Base-by-base conservation (phyloP, 805 yeast species). In the Saccharomycopsis fibuligera region DNA sequence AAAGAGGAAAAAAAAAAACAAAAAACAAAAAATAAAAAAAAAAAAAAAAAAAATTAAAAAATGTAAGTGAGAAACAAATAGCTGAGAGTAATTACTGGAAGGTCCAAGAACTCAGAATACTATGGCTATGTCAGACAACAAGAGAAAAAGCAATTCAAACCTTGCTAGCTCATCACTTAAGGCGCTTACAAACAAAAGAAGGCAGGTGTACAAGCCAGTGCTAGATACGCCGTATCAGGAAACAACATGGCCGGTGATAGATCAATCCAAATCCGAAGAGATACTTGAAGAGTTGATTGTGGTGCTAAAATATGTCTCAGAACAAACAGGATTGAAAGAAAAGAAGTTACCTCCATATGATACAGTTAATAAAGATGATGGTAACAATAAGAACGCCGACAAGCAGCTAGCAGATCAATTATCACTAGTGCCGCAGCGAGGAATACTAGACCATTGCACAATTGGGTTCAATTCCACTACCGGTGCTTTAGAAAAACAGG, bases 391-490 rank as follows among this genome's bases (percentile, higher is more conserved):
- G 17, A 22, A 17, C 5, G 44, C 22, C 5, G 33, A 16, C 3
- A 30, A 38, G 8, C n/a, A n/a, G n/a, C n/a, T n/a, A n/a, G n/a
- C n/a, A n/a, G n/a, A n/a, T n/a, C n/a, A n/a, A n/a, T n/a, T n/a
- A n/a, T n/a, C n/a, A n/a, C n/a, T n/a, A n/a, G n/a, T n/a, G n/a
- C n/a, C n/a, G n/a, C n/a, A n/a, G n/a, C n/a, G n/a, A n/a, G n/a
- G n/a, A n/a, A n/a, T n/a, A n/a, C n/a, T n/a, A n/a, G n/a, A n/a
- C n/a, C n/a, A n/a, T n/a, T n/a, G n/a, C n/a, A 45, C 41, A 2
- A 12, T 38, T 16, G 54, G 54, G 16, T 50, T 50, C 51, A 50
- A 50, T 22, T 47, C 54, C 24, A 44, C 44, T 4, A 50, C 47
- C 12, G 21, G 22, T 10, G 35, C 40, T 12, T 35, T 51, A 8